Percentiles rank a stretch among this genome's conserved stretches.
phyloP scores from a whole-genome alignment of 306 rosid genomes.

The Nissolia schottii region DNA sequence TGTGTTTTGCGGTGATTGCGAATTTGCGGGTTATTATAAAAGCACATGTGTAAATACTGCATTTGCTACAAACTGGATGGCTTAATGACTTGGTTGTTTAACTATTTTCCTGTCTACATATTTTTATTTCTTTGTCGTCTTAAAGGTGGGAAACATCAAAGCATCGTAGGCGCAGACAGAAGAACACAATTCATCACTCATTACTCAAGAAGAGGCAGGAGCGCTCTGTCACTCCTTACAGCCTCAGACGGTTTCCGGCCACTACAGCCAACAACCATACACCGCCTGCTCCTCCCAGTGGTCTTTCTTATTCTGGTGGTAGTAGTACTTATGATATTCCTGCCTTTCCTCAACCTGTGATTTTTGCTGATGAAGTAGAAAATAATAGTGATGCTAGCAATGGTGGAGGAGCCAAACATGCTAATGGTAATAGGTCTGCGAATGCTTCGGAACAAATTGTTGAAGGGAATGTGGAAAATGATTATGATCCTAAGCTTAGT shows the following conservation, averaged over 20 bases:
- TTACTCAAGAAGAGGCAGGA: constrained; percentile 70
- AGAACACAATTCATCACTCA: constrained; percentile 42
- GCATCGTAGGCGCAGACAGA: constrained; percentile 62
- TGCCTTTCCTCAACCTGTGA: constrained; percentile 40
- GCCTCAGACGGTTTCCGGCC: constrained; percentile 43
- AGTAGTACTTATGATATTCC: too few species aligned
- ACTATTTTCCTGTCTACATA: neutral
- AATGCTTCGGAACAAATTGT: constrained; percentile 19
- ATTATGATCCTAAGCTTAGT: constrained; percentile 77
- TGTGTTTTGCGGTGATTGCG: neutral
- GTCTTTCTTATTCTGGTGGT: constrained; percentile 11
- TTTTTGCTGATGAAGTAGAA: constrained; percentile 39
- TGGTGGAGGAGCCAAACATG: constrained; percentile 19
- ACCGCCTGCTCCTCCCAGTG: constrained; percentile 38
- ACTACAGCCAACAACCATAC: constrained; percentile 28
- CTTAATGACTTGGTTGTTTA: neutral
- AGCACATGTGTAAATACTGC: neutral
- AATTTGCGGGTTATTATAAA: neutral
- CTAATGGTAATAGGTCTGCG: constrained; percentile 28
- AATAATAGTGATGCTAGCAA: constrained; percentile 21
- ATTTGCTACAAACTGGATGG: neutral
- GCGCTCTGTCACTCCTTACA: constrained; percentile 44
- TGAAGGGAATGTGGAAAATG: constrained; percentile 38
- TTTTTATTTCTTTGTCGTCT: constrained; percentile 15
- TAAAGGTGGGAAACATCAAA: constrained; percentile 53